These are phyloP conservation scores for Basipetospora sp. DNA, from an alignment of 2,329 filamentous ascomycete species.

Conservation along the genomic window DNA sequence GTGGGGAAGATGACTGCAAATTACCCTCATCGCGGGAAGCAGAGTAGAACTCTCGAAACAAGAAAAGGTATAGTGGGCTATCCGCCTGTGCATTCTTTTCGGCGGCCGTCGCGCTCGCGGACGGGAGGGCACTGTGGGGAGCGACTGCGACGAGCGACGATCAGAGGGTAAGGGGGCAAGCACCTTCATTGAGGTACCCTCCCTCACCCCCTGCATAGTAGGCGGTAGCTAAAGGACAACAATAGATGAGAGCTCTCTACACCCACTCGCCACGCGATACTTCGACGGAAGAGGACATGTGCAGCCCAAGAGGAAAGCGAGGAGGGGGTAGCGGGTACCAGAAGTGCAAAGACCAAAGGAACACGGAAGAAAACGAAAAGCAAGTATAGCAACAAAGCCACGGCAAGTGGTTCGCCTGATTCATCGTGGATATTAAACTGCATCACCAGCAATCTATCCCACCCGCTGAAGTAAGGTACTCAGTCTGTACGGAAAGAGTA, in stretches of 20 bases:
- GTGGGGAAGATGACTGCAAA: background rate
- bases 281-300: background rate
- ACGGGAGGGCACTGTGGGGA: too few relatives aligned
- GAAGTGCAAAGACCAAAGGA: background rate
- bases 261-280: background rate
- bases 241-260: background rate
- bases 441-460: background rate
- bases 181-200: too few relatives aligned
- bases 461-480: background rate
- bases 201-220: background rate
- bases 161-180: too few relatives aligned
- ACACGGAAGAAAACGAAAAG: background rate
- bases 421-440: background rate
- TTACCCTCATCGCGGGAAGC: background rate
- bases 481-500: slow-evolving; percentile 1
- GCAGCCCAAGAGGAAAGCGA: background rate
- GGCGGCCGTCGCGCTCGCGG: too few relatives aligned
- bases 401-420: slow-evolving; percentile 2
- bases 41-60: background rate
- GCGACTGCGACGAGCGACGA: too few relatives aligned
- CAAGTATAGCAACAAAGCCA: background rate
- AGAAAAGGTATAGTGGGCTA: too few relatives aligned
- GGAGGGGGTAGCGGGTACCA: too few relatives aligned
- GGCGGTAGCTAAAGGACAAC: background rate
- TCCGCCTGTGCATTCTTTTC: too few relatives aligned